Evolutionary conservation across 1,284 basidiomycete genomes (phyloP).

Genomic region (Tilletia horrida): DNA sequence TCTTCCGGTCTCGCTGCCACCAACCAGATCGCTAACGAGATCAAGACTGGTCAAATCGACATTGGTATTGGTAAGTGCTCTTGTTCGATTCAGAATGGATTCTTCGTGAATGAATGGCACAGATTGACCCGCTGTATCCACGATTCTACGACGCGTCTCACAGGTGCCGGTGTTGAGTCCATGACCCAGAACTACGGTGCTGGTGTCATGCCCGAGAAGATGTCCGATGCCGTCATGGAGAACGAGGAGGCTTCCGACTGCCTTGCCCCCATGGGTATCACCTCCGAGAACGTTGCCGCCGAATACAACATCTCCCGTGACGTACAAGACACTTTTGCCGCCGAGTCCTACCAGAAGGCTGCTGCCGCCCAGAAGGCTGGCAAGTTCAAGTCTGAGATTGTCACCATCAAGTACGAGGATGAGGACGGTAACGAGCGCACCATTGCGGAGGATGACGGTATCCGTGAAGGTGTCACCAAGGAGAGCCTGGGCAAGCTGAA

Average conservation of each 20-base stretch:
- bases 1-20: slow-evolving; percentile 86
- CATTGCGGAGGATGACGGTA: slow-evolving; percentile 85
- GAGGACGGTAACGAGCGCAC: slow-evolving; percentile 74
- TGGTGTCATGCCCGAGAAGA: slow-evolving; percentile 67
- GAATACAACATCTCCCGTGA: slow-evolving; percentile 72
- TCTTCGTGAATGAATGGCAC: slow-evolving; percentile 8
- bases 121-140: slow-evolving; percentile 16
- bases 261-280: slow-evolving; percentile 92
- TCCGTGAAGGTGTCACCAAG: slow-evolving; percentile 76
- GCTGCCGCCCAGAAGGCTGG: slow-evolving; percentile 79
- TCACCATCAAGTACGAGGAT: slow-evolving; percentile 76
- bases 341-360: slow-evolving; percentile 78
- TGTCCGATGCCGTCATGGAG: slow-evolving; percentile 75
- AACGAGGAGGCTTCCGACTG: slow-evolving; percentile 84
- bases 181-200: slow-evolving; percentile 82
- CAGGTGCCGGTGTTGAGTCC: slow-evolving; percentile 78
- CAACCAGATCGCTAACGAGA: slow-evolving; percentile 86
- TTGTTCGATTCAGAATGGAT: background rate
- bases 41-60: slow-evolving; percentile 62
- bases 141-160: background rate
- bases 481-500: slow-evolving; percentile 85
- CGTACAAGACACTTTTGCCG: slow-evolving; percentile 79
- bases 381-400: slow-evolving; percentile 87
- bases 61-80: slow-evolving; percentile 71
- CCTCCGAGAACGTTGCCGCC: slow-evolving; percentile 88